Evolutionary conservation across 75 land plant species (phyloP).

Genomic region (Picea sitchensis): DNA sequence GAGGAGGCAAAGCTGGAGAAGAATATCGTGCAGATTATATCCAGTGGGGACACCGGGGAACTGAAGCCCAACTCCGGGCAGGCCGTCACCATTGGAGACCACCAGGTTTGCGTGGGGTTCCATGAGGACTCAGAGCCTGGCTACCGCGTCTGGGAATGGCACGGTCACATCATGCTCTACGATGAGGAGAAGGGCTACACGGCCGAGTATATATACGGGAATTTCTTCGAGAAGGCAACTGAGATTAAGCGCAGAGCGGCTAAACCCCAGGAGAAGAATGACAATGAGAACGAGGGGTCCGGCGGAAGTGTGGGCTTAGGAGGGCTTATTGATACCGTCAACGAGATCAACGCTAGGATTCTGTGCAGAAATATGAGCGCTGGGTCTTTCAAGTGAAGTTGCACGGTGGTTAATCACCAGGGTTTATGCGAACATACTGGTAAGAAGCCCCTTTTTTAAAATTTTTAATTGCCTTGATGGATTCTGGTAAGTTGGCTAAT

Average conservation of each 20-base stretch:
- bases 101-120: conserved; percentile 69
- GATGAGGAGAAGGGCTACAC: conserved; percentile 71
- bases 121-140: conserved; percentile 41
- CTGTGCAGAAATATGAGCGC: conserved; percentile 34
- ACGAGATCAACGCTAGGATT: conserved; percentile 22
- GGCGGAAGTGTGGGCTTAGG: conserved; percentile 25
- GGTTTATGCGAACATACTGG: not conserved
- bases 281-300: conserved; percentile 16
- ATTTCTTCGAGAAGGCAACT: conserved; percentile 64
- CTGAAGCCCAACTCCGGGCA: conserved; percentile 81
- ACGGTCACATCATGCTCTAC: conserved; percentile 79
- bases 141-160: conserved; percentile 95
- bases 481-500: too few species aligned
- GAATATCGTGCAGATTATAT: conserved; percentile 54
- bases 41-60: conserved; percentile 29
- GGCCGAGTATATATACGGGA: conserved; percentile 90
- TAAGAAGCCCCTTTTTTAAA: too few species aligned
- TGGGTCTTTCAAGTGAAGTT: not conserved
- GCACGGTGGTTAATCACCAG: not conserved
- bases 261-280: conserved; percentile 9
- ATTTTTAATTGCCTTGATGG: too few species aligned
- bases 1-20: conserved; percentile 81
- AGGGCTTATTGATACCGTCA: conserved; percentile 27
- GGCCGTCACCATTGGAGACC: conserved; percentile 70
- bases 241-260: not conserved